These are phyloP conservation scores for Cokeromyces recurvatus DNA, from an alignment of 371 early-diverging fungal species.

Conservation along the genomic window DNA sequence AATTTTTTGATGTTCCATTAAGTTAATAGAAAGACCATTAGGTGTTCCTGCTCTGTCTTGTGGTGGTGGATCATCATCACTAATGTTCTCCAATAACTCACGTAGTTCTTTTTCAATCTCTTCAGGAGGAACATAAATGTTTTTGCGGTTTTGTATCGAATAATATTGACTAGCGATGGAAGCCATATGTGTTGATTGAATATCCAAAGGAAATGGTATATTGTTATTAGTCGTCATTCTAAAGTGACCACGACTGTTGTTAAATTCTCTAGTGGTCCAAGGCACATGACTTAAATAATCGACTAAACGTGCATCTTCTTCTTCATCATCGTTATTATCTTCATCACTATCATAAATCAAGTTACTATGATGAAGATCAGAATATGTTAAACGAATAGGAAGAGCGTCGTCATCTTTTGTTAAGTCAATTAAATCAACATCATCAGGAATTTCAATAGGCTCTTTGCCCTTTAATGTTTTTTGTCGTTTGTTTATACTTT, in stretches of 20 bases:
- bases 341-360: not conserved
- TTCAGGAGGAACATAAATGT: not conserved
- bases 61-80: conserved; percentile 32
- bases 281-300: conserved; percentile 4
- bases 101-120: conserved; percentile 37
- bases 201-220: not conserved
- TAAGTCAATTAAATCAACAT: conserved; percentile 13
- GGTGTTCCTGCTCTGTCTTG: conserved; percentile 50
- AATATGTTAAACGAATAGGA: too few relatives aligned
- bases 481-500: not conserved
- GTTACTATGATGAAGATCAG: too few relatives aligned
- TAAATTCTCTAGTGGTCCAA: too few relatives aligned
- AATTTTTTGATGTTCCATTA: conserved; percentile 62
- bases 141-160: too few relatives aligned
- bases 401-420: conserved; percentile 7
- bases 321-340: not conserved
- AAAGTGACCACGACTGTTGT: too few relatives aligned
- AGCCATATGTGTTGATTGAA: conserved; percentile 3
- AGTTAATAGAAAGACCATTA: conserved; percentile 35
- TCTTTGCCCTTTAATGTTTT: not conserved
- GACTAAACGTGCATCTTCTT: not conserved
- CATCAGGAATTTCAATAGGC: conserved; percentile 3
- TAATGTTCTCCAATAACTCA: conserved; percentile 37
- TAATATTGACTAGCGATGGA: not conserved
- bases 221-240: too few relatives aligned